Evolutionary conservation across 805 yeast species (phyloP).

Genomic region (Kluyveromyces dobzhanskii): DNA sequence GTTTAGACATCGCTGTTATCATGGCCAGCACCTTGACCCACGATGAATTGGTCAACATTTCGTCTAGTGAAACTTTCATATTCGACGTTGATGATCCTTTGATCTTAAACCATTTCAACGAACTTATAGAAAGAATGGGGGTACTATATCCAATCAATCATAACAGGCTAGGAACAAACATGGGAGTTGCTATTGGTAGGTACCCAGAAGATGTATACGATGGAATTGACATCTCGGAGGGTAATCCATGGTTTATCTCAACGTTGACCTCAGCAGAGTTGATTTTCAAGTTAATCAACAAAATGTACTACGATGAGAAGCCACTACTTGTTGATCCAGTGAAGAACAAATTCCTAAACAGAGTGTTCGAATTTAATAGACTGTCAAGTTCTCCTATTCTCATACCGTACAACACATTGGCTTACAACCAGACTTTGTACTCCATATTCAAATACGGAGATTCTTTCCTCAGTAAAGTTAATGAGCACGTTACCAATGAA

Average conservation of each 20-base stretch:
- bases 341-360: constrained; percentile 21
- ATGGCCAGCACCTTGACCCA: constrained; percentile 36
- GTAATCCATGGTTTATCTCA: constrained; percentile 90
- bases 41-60: constrained; percentile 27
- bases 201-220: constrained; percentile 90
- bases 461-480: constrained; percentile 51
- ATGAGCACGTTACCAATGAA: constrained; percentile 47
- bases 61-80: constrained; percentile 33
- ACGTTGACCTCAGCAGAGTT: constrained; percentile 64
- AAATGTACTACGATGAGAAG: constrained; percentile 30
- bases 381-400: constrained; percentile 11
- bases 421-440: constrained; percentile 38
- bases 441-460: constrained; percentile 53
- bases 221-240: constrained; percentile 62
- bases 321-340: constrained; percentile 36
- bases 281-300: constrained; percentile 45
- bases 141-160: constrained; percentile 71
- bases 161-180: constrained; percentile 31
- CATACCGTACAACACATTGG: constrained; percentile 28
- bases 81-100: constrained; percentile 48
- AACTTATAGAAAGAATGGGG: constrained; percentile 61
- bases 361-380: constrained; percentile 11
- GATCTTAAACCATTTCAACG: constrained; percentile 54
- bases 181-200: constrained; percentile 70
- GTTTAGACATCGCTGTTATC: constrained; percentile 72